Evolutionary conservation across 805 yeast species (phyloP).

Genomic region (Barnettozyma wickerhamii): DNA sequence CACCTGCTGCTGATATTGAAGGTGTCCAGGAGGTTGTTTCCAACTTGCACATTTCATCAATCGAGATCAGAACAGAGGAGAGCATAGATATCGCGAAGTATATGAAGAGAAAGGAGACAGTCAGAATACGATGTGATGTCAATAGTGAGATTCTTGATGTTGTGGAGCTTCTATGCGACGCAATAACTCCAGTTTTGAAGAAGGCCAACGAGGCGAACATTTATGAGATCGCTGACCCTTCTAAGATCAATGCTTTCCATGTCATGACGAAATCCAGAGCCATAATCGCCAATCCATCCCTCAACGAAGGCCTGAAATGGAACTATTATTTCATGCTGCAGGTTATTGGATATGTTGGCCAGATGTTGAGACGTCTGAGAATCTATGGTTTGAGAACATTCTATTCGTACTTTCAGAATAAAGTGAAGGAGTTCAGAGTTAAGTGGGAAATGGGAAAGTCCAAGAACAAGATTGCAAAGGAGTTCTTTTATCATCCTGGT

Average conservation of each 20-base stretch:
- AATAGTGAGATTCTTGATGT: conserved; percentile 53
- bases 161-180: conserved; percentile 51
- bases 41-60: conserved; percentile 65
- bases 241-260: conserved; percentile 61
- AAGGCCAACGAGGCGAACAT: conserved; percentile 61
- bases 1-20: conserved; percentile 86
- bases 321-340: conserved; percentile 57
- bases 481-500: conserved; percentile 51
- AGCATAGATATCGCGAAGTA: conserved; percentile 77
- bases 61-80: conserved; percentile 83
- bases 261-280: conserved; percentile 67
- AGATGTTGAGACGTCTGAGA: conserved; percentile 59
- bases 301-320: conserved; percentile 75
- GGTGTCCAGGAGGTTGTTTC: conserved; percentile 83
- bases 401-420: conserved; percentile 58
- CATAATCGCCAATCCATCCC: conserved; percentile 44
- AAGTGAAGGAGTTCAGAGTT: conserved; percentile 51
- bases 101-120: conserved; percentile 64
- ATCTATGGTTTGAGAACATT: conserved; percentile 83
- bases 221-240: conserved; percentile 62
- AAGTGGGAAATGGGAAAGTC: conserved; percentile 59
- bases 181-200: conserved; percentile 60
- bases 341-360: conserved; percentile 67
- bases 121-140: conserved; percentile 50
- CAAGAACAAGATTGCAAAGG: conserved; percentile 56